These are phyloP conservation scores for Chytriomyces sp. DNA, from an alignment of 192 early-diverging fungal species.

Conservation along the genomic window DNA sequence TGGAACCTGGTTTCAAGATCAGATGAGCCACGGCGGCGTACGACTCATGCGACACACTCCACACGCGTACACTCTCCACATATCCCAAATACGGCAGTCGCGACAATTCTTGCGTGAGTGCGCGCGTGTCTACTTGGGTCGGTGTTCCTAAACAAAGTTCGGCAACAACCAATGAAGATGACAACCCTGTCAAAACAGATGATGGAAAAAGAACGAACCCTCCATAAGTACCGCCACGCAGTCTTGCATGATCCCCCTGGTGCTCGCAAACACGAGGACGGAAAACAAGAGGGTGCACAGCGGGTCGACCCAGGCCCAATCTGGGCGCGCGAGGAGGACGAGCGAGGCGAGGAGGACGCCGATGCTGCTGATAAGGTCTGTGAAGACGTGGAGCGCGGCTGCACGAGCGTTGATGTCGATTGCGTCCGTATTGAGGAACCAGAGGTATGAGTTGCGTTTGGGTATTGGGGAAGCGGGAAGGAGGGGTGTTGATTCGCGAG, in stretches of 20 bases:
- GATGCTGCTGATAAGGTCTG: slow-evolving; percentile 77
- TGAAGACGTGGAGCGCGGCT: slow-evolving; percentile 78
- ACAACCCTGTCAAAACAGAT: neutral
- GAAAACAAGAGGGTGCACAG: slow-evolving; percentile 84
- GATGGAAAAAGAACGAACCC: slow-evolving; percentile 38
- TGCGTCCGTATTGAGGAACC: neutral
- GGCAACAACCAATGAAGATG: no score
- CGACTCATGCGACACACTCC: slow-evolving; percentile 1
- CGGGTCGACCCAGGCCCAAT: slow-evolving; percentile 69
- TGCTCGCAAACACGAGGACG: slow-evolving; percentile 71
- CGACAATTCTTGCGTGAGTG: neutral
- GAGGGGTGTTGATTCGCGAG: slow-evolving; percentile 16
- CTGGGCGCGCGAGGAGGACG: slow-evolving; percentile 62
- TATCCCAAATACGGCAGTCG: neutral
- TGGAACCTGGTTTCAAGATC: neutral
- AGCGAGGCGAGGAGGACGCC: slow-evolving; percentile 79
- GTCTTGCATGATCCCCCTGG: slow-evolving; percentile 64
- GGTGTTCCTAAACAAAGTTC: neutral
- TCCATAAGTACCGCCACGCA: slow-evolving; percentile 77
- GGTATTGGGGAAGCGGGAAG: neutral
- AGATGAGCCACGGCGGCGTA: neutral
- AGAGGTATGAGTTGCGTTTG: neutral
- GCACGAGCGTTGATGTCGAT: slow-evolving; percentile 61
- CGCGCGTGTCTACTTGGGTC: neutral
- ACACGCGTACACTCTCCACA: neutral